Base-by-base conservation (phyloP, 1,139 yeast species). In the Protomyces macrosporus region DNA sequence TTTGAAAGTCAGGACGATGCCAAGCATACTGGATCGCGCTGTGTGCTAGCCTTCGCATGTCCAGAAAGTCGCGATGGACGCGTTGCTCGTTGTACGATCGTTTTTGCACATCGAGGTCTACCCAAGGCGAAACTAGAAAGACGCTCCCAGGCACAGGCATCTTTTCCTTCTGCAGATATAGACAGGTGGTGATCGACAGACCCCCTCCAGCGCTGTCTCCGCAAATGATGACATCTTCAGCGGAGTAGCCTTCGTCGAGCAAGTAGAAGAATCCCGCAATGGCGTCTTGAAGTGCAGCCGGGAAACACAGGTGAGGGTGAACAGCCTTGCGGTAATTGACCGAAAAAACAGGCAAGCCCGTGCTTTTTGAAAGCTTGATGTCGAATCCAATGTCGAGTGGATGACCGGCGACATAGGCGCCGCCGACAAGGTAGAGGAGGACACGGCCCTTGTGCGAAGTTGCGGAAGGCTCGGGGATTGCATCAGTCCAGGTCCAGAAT, bases 131-230 rank as follows among this genome's bases (percentile, higher is more conserved):
- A 33, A 50, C 14, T 6, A 50, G 53, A 32, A 50, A 33, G 14
- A 34, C 36, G 16, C 23, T 50, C 14, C 53, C 53, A 16, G 53
- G 53, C 6, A 50, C 16, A 6, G 14, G 36, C n/a, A 50, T 9
- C 4, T 30, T 30, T n/a, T 50, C 36, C 23, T 34, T 32, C 35
- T 32, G 37, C 36, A 50, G 53, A 30, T 50, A 50, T 1, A 50
- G 53, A n/a, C 36, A 32, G n/a, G 35, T 23, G 12, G 53, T 50
- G 36, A 50, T 32, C 10, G 53, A 23, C 12, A 50, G 36, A 5
- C 53, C 53, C 6, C 53, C 53, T 6, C 53, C 53, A 33, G 53
- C 53, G 23, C 23, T 12, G 35, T 50, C 53, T 5, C 53, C 53
- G n/a, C 36, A 33, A 5, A 50, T n/a, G 9, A 34, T 50, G 10